Percentiles rank a stretch among this genome's conserved stretches.
Conservation (phyloP, 2,329 filamentous ascomycete genomes). For the Colletotrichum limetticola region DNA sequence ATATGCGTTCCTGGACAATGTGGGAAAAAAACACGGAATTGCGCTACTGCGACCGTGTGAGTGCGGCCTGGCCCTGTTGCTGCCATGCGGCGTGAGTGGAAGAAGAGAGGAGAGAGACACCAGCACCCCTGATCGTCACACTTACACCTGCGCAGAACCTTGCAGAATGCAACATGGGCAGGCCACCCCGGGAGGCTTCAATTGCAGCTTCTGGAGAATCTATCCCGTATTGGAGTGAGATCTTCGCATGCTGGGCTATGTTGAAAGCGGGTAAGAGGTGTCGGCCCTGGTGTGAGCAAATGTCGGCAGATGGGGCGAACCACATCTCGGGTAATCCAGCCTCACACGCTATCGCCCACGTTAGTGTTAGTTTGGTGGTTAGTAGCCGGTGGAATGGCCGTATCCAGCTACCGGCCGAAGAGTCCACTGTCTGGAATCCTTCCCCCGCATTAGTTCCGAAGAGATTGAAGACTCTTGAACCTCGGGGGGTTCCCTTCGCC, state of each 20-base stretch:
- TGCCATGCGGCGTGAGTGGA: not conserved
- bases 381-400: conserved; percentile 21
- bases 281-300: conserved; percentile 3
- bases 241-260: conserved; percentile 3
- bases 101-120: not conserved
- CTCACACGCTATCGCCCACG: conserved; percentile 8
- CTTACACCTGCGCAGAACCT: conserved; percentile 7
- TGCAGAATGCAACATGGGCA: not conserved
- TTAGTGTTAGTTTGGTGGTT: conserved; percentile 5
- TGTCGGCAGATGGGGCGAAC: conserved; percentile 26
- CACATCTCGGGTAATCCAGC: conserved; percentile 25
- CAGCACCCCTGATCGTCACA: conserved; percentile 16
- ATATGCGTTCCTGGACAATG: conserved; percentile 12
- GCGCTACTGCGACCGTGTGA: not conserved
- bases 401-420: conserved; percentile 12
- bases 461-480: not conserved
- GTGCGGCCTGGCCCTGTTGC: not conserved
- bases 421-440: conserved; percentile 1
- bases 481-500: conserved; percentile 9
- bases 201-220: not conserved
- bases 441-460: conserved; percentile 27
- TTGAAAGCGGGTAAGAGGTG: not conserved
- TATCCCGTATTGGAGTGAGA: conserved; percentile 16
- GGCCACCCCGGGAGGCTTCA: conserved; percentile 9
- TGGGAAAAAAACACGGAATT: not conserved